Evolutionary conservation across 78 protist species (phyloP).

Genomic region (Tieghemostelium lacteum): DNA sequence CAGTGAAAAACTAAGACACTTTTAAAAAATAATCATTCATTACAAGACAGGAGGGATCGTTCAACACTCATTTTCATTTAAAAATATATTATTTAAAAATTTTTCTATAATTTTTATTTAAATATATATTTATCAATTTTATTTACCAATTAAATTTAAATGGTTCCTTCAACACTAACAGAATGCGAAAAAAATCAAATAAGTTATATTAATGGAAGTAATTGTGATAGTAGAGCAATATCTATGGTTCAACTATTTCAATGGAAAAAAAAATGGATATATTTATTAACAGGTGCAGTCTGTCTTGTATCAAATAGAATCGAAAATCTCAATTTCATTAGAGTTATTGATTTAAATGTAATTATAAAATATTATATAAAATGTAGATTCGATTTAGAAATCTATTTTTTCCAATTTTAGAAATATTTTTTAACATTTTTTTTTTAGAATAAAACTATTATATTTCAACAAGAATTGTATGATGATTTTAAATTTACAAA

Average conservation of each 20-base stretch:
- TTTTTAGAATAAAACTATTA: conserved; percentile 5
- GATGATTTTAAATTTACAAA: conserved; percentile 40
- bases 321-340: conserved; percentile 49
- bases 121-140: no score
- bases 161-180: no score
- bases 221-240: conserved; percentile 28
- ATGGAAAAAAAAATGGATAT: conserved; percentile 56
- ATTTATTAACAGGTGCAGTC: conserved; percentile 33
- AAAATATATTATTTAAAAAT: no score
- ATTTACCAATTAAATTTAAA: no score
- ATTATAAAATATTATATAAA: neutral
- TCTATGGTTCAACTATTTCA: conserved; percentile 64
- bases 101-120: no score
- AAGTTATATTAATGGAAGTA: conserved; percentile 8
- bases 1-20: no score
- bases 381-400: neutral
- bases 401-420: neutral
- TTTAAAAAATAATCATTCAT: no score
- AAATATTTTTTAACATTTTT: neutral
- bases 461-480: conserved; percentile 82
- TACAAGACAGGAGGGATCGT: no score
- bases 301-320: conserved; percentile 37
- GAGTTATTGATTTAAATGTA: conserved; percentile 50
- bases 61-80: no score
- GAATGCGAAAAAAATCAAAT: conserved; percentile 52